Conservation (phyloP, 2,329 filamentous ascomycete genomes). For the Epichloe hybrida region DNA sequence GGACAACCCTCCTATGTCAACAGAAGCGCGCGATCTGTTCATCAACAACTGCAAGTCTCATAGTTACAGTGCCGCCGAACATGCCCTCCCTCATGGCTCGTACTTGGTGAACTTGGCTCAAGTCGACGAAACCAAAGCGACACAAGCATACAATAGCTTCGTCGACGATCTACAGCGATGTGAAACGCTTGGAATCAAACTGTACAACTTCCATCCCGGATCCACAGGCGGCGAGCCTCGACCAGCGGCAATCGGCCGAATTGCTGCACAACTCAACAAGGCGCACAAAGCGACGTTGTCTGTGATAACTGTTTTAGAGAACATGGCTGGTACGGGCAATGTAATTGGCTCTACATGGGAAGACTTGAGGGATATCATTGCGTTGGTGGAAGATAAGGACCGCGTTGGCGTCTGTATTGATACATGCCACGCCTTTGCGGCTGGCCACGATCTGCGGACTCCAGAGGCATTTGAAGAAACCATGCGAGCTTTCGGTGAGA, state of each 20-base stretch:
- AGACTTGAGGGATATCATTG: slow-evolving; percentile 77
- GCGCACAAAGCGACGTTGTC: slow-evolving; percentile 62
- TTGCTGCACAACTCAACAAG: slow-evolving; percentile 70
- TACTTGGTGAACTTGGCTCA: slow-evolving; percentile 96
- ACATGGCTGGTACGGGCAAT: slow-evolving; percentile 86
- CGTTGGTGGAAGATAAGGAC: slow-evolving; percentile 61
- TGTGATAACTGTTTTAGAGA: slow-evolving; percentile 80
- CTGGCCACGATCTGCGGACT: slow-evolving; percentile 76
- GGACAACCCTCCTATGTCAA: slow-evolving; percentile 64
- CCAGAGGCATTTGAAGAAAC: slow-evolving; percentile 60
- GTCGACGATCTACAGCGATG: slow-evolving; percentile 79
- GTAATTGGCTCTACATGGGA: slow-evolving; percentile 76
- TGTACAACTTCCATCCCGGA: slow-evolving; percentile 99
- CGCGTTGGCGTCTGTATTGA: slow-evolving; percentile 91
- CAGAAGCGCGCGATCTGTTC: slow-evolving; percentile 57
- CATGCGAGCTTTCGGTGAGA: slow-evolving; percentile 59
- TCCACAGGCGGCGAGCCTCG: slow-evolving; percentile 58
- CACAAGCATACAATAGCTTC: slow-evolving; percentile 76
- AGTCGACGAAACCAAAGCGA: slow-evolving; percentile 61
- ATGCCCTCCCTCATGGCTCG: slow-evolving; percentile 82
- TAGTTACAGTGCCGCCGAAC: slow-evolving; percentile 55
- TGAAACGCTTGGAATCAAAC: slow-evolving; percentile 66
- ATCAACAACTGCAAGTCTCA: slow-evolving; percentile 52
- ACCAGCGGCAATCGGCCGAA: slow-evolving; percentile 58
- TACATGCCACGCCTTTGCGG: slow-evolving; percentile 92